A percentile compares a stretch with the other conserved stretches of the same genome.
These are phyloP conservation scores for Gonium pectorale DNA, from an alignment of 139 green algal species.

Conservation along the genomic window DNA sequence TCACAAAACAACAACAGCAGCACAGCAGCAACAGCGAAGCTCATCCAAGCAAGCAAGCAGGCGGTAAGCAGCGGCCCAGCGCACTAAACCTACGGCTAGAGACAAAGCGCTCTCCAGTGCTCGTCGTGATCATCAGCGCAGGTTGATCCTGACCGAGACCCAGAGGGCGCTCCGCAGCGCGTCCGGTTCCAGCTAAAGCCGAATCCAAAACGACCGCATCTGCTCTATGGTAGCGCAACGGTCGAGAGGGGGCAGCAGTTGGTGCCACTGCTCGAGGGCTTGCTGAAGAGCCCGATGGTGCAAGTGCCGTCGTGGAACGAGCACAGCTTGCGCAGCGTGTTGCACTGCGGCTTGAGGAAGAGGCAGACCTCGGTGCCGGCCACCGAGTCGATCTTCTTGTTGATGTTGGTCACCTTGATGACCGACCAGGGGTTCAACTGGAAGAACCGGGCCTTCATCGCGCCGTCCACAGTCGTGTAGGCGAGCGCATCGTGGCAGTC, in stretches of 20 bases:
- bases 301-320: conserved; percentile 32
- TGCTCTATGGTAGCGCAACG: too few species aligned
- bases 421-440: conserved; percentile 29
- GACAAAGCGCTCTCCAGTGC: neutral
- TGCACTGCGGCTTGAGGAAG: conserved; percentile 29
- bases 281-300: conserved; percentile 50
- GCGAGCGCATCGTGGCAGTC: conserved; percentile 29
- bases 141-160: too few species aligned
- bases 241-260: conserved; percentile 52
- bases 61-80: too few species aligned
- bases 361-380: conserved; percentile 43
- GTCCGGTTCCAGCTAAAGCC: too few species aligned
- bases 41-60: too few species aligned
- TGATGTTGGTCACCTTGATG: conserved; percentile 56
- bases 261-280: neutral
- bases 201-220: too few species aligned
- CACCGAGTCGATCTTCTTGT: neutral
- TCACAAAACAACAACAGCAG: too few species aligned
- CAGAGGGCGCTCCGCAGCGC: too few species aligned
- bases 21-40: too few species aligned
- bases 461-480: conserved; percentile 51
- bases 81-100: too few species aligned
- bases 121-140: neutral
- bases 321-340: conserved; percentile 32
- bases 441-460: conserved; percentile 24